phyloP scores from a whole-genome alignment of 2,329 filamentous ascomycete genomes.

The Alternaria metachromatica region DNA sequence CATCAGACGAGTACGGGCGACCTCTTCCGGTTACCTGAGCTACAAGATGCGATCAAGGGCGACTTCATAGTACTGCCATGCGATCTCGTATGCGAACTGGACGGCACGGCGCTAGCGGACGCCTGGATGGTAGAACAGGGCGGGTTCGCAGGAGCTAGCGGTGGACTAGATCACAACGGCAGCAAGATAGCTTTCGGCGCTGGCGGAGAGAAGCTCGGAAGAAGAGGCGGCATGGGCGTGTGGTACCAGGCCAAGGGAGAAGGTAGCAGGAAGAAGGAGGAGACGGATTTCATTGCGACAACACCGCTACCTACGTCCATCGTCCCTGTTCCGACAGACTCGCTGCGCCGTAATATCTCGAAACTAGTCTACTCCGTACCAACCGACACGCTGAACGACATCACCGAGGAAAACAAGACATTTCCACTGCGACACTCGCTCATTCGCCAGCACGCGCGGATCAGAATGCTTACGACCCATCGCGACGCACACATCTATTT shows the following conservation, averaged over 20 bases:
- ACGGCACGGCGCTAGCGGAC: conserved; percentile 81
- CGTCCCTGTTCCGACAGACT: conserved; percentile 66
- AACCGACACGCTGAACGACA: conserved; percentile 86
- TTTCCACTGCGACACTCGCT: conserved; percentile 79
- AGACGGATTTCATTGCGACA: conserved; percentile 89
- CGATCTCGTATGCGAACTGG: conserved; percentile 89
- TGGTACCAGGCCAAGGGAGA: conserved; percentile 89
- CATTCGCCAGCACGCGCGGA: conserved; percentile 73
- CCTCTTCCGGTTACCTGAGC: conserved; percentile 82
- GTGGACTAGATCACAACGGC: conserved; percentile 52
- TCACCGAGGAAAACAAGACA: conserved; percentile 75
- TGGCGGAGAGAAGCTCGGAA: conserved; percentile 63
- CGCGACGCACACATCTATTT: conserved; percentile 95
- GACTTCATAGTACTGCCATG: conserved; percentile 94
- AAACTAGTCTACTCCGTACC: conserved; percentile 85
- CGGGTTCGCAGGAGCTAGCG: conserved; percentile 67
- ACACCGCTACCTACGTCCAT: conserved; percentile 67
- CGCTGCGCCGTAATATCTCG: conserved; percentile 72
- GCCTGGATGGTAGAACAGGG: conserved; percentile 89
- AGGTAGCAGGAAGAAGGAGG: conserved; percentile 82
- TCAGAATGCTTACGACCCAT: conserved; percentile 82
- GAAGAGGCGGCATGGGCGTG: conserved; percentile 82
- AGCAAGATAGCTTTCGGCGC: conserved; percentile 56
- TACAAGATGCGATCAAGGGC: conserved; percentile 76
- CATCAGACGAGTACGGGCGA: conserved; percentile 90